Evolutionary conservation across 1,284 basidiomycete genomes (phyloP), one percentile per base, ranked within the genome.

Genomic region (Neolentinus lepideus): DNA sequence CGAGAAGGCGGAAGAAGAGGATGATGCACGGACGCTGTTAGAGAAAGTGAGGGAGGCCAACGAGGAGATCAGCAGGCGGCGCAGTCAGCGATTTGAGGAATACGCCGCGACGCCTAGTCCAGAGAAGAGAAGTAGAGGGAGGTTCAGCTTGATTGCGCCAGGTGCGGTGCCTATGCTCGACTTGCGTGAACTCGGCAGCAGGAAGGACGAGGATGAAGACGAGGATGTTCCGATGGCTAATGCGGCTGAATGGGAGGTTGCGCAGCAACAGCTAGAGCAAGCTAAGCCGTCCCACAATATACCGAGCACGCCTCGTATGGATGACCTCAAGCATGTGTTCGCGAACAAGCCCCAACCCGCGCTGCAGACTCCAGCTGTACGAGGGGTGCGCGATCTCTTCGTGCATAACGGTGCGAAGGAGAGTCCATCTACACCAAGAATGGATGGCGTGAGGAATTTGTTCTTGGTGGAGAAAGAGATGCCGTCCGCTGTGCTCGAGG

Each of bases 1-100:
- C 9, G 67, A 68, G 16, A 16, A 14, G 27, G 24, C 16, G 27
- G 47, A 50, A 25, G 66, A 78, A 31, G 81, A 84, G 57, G 66
- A 78, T 31, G 81, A 84, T 58, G 78, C 82, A 0, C 68, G 75
- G 8, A 74, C 75, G 14, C 65, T 85, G 38, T 67, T 85, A 47
- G 81, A 83, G 56, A 75, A 74, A 59, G 84, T 84, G 80, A 80
- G 77, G 61, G 75, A 79, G 61, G 84, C 81, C 29, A 79, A 84
- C 11, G 81, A 82, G 59, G 76, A 72, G 26, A 79, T 83, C 70
- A 82, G 81, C 69, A 71, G 78, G 56, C 67, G 81, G 53, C 70
- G 76, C 61, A 82, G 81, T 16, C 14, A 14, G 27, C 47, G 22
- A 11, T 25, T 25, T 21, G 47, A 26, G 22, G 21, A 26, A 16